phyloP scores from a whole-genome alignment of 2,329 filamentous ascomycete species.

The Fusarium bactridioides region DNA sequence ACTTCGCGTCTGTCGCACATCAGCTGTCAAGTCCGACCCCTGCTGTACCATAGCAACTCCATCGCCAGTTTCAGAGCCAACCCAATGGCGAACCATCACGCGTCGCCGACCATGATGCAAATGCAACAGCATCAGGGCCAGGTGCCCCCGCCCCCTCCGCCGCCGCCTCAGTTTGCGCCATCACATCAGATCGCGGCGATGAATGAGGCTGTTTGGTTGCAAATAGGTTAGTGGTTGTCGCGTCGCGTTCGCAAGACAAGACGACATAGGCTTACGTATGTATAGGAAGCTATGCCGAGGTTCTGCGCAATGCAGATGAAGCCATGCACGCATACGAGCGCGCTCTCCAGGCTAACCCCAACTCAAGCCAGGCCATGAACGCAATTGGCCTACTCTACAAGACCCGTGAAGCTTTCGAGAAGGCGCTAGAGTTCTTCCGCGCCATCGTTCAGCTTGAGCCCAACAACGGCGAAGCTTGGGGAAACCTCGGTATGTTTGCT shows the following conservation, averaged over 20 bases:
- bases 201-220: constrained; percentile 91
- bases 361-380: constrained; percentile 91
- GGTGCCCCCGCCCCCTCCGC: constrained; percentile 62
- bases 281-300: constrained; percentile 82
- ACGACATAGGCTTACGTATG: constrained; percentile 32
- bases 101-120: constrained; percentile 81
- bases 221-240: constrained; percentile 76
- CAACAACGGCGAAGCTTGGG: constrained; percentile 95
- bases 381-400: constrained; percentile 91
- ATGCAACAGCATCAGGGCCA: constrained; percentile 69
- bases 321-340: constrained; percentile 91
- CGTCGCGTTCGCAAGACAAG: constrained; percentile 16
- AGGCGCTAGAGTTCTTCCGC: constrained; percentile 91
- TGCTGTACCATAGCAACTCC: constrained; percentile 26
- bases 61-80: constrained; percentile 22
- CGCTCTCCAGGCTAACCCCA: constrained; percentile 85
- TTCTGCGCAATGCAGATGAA: constrained; percentile 87
- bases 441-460: constrained; percentile 89
- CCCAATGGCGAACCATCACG: constrained; percentile 79
- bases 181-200: constrained; percentile 78
- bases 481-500: constrained; percentile 76
- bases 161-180: constrained; percentile 59
- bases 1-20: constrained; percentile 26
- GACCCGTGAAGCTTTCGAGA: constrained; percentile 90
- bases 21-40: constrained; percentile 1